Evolutionary conservation across 768 basidiomycete species (phyloP).

Genomic region (Crassisporium funariophilum): DNA sequence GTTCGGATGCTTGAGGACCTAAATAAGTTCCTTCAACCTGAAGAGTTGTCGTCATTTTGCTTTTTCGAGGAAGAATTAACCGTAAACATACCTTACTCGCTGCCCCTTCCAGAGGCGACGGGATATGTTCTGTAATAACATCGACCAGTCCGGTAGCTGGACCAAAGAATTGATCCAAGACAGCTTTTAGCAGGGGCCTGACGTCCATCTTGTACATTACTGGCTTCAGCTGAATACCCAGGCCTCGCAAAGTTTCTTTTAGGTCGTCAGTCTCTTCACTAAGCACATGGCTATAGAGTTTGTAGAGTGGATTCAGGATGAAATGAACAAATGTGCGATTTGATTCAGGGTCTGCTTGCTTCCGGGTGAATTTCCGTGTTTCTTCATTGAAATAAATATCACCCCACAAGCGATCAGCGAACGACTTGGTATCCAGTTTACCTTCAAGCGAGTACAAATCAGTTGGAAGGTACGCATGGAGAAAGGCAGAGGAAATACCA

Average conservation of each 20-base stretch:
- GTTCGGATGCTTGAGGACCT: conserved; percentile 81
- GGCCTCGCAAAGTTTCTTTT: conserved; percentile 70
- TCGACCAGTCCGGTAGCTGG: conserved; percentile 88
- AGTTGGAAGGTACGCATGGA: too few species aligned
- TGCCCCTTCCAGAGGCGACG: conserved; percentile 69
- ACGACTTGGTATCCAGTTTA: conserved; percentile 77
- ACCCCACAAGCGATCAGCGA: conserved; percentile 94
- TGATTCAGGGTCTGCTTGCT: conserved; percentile 76
- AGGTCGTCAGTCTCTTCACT: conserved; percentile 93
- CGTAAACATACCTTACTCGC: conserved; percentile 56
- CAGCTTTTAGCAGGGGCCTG: conserved; percentile 88
- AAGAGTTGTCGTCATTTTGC: neutral
- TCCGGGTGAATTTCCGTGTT: conserved; percentile 87
- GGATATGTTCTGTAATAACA: conserved; percentile 88
- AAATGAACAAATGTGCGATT: conserved; percentile 93
- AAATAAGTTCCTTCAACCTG: conserved; percentile 86
- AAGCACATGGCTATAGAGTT: conserved; percentile 92
- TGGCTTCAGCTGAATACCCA: conserved; percentile 87
- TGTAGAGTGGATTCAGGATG: conserved; percentile 94
- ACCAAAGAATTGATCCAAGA: conserved; percentile 96
- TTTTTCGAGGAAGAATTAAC: neutral
- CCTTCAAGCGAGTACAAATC: conserved; percentile 47
- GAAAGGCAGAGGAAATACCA: conserved; percentile 46
- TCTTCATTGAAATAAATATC: conserved; percentile 93
- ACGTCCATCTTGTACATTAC: conserved; percentile 99